phyloP scores from a whole-genome alignment of 2,329 filamentous ascomycete species.

The Sporothrix pallida region DNA sequence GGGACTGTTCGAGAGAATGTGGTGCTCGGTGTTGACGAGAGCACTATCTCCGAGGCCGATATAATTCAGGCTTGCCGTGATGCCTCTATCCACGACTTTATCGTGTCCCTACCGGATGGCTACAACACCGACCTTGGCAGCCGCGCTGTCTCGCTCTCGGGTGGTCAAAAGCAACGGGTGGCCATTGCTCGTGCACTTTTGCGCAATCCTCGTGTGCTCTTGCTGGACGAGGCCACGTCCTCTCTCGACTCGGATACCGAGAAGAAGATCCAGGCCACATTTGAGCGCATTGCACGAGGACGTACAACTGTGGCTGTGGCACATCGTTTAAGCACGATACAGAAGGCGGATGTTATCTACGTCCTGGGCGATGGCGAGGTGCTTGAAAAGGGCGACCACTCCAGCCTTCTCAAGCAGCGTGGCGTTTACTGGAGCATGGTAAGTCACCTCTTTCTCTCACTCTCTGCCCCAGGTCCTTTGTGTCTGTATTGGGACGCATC shows the following conservation, averaged over 20 bases:
- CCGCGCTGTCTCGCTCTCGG: conserved; percentile 72
- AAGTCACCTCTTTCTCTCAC: conserved; percentile 41
- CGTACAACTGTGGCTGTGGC: conserved; percentile 76
- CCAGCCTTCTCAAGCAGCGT: conserved; percentile 56
- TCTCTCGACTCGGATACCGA: conserved; percentile 66
- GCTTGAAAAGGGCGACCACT: conserved; percentile 60
- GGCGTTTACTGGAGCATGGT: conserved; percentile 66
- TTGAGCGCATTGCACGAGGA: conserved; percentile 65
- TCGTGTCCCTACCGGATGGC: conserved; percentile 68
- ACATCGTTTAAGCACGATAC: conserved; percentile 60
- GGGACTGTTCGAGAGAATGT: conserved; percentile 73
- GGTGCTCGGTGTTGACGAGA: conserved; percentile 65
- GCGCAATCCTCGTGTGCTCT: conserved; percentile 57
- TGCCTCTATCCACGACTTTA: conserved; percentile 74
- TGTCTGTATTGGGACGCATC: too few species aligned
- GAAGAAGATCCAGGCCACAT: conserved; percentile 66
- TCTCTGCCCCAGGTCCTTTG: neutral
- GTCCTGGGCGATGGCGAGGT: conserved; percentile 72
- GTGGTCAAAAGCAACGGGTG: conserved; percentile 73
- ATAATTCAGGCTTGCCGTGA: conserved; percentile 61
- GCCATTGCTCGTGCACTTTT: conserved; percentile 62
- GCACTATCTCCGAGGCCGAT: conserved; percentile 57
- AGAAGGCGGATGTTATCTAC: conserved; percentile 60
- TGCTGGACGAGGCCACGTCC: conserved; percentile 65
- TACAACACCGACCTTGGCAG: conserved; percentile 72